Evolutionary conservation across 129 eudicot genomes (phyloP), one percentile per base, ranked within the genome.

Genomic region (Calendula officinalis): DNA sequence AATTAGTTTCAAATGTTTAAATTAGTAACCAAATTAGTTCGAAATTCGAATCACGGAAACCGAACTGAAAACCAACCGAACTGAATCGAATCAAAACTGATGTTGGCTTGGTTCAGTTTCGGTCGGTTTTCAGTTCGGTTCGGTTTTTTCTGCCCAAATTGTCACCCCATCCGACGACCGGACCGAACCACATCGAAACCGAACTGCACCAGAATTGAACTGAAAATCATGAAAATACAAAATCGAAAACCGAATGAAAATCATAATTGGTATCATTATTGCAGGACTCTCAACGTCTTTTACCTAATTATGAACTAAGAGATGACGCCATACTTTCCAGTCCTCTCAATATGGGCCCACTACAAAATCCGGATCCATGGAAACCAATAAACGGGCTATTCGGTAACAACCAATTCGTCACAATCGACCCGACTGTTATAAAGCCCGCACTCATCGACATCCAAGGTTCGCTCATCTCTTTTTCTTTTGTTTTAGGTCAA

Each of bases 211-310:
- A 22, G 30, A 22, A 22, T 2, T 22, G 30, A 22, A 22, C 30
- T 22, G 30, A 22, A 22, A 22, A 22, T 22, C 30, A 22, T 22
- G 30, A 22, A 22, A 22, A 0, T 22, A 22, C 30, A 22, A 22
- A 22, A 22, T 22, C 30, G 2, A 22, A 52, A 10, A 53, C 37
- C 9, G 4, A 27, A 38, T 43, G 7, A 30, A 62, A 62, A 10
- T 22, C 67, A 6, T 62, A 62, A 3, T 2, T 48, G n/a, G 37
- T 40, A 14, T 33, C 7, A 3, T 46, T 27, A 44, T 45, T 68
- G 66, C 80, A 85, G 96, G 94, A 80, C 11, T 73, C 41, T 56
- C 84, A 78, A 59, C 83, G 71, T 46, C 41, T 82, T 48, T 52
- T 77, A 32, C 84, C 86, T 47, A 71, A 40, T 56, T 74, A 59